Base-by-base conservation (phyloP, 352 stramenopile genomes). In the Phytophthora hybrid region DNA sequence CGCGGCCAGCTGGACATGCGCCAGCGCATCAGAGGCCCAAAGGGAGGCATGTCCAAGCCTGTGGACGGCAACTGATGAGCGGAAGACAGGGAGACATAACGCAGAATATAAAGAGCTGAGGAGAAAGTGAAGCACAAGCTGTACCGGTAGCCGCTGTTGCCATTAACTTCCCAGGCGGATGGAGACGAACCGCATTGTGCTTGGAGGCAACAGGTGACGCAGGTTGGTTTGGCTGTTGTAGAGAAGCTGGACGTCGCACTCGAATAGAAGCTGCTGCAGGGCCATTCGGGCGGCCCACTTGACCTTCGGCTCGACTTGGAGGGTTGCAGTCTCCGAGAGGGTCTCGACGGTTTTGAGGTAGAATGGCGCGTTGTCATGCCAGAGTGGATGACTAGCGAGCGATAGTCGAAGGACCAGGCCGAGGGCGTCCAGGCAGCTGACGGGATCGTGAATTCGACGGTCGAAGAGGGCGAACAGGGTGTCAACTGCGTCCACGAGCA, bases 1-100 rank as follows among this genome's bases (percentile, higher is more conserved):
- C 88, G 88, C 21, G 88, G 88, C 23, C 88, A 95, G 23, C 59
- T 95, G 62, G 88, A 95, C 64, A 95, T 95, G 88, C 84, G 88
- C n/a, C 90, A 88, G 63, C 81, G 88, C 23, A 92, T 95, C 51
- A 87, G 87, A 49, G 88, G 88, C 0, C 88, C 88, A 8, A 94
- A 95, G 71, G 88, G 88, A 65, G 88, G 88, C 29, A 79, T 84
- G 63, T 84, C 76, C 14, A 92, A 91, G 63, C 75, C 77, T 57
- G 55, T 78, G 47, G 75, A 80, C 5, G 32, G 59, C 32, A 74
- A 71, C 1, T 80, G 74, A 51, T 11, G 19, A 39, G 14, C 18
- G 32, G 29, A 59, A 52, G 18, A 8, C n/a, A 52, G 1, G 3
- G 3, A 14, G 11, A 6, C 9, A 39, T 44, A 44, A 44, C 34